Conservation (phyloP, 2,329 filamentous ascomycete species). For the Sporothrix euskadiensis region DNA sequence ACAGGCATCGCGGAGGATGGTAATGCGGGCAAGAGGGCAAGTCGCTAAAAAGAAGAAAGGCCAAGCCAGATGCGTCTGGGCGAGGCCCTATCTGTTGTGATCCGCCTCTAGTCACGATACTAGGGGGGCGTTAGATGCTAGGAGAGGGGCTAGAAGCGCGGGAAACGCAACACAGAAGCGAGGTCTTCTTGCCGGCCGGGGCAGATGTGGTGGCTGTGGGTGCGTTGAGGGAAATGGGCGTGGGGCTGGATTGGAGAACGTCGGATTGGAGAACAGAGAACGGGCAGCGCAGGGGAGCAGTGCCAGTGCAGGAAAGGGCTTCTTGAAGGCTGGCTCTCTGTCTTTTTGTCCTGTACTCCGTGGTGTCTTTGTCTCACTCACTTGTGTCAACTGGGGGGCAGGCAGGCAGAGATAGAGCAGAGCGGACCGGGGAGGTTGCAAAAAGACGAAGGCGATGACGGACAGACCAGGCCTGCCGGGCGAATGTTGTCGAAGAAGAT, state of each 20-base stretch:
- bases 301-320: background rate
- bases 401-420: background rate
- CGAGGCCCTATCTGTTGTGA: background rate
- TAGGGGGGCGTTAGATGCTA: background rate
- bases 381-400: background rate
- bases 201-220: background rate
- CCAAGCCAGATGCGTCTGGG: background rate
- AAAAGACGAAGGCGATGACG: background rate
- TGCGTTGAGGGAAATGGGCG: background rate
- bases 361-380: background rate
- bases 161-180: constrained; percentile 1
- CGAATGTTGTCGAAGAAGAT: background rate
- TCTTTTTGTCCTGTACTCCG: too few relatives aligned
- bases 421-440: background rate
- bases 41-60: background rate
- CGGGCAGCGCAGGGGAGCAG: background rate
- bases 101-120: constrained; percentile 11
- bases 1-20: background rate
- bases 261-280: background rate
- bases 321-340: background rate
- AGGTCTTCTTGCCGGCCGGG: constrained; percentile 18
- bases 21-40: background rate
- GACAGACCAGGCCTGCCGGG: background rate
- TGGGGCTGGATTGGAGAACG: background rate
- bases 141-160: constrained; percentile 3